These are phyloP conservation scores for Naganishia cerealis DNA, from an alignment of 1,284 basidiomycete species.

Conservation along the genomic window DNA sequence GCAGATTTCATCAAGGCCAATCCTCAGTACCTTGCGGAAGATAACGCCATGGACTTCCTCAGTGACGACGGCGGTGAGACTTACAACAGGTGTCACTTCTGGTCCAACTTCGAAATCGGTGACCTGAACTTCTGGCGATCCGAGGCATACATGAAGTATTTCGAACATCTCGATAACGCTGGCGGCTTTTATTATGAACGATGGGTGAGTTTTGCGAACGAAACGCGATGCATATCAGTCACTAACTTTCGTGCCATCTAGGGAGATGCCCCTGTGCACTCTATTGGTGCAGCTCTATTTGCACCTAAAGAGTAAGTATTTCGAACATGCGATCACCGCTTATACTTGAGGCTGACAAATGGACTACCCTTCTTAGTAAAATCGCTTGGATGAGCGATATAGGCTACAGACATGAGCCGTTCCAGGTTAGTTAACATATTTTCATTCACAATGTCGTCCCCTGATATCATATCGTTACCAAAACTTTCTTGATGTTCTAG, in stretches of 20 bases:
- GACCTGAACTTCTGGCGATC: slow-evolving; percentile 71
- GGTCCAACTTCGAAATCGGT: slow-evolving; percentile 29
- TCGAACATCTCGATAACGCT: slow-evolving; percentile 70
- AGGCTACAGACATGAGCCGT: slow-evolving; percentile 54
- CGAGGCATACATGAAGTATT: slow-evolving; percentile 74
- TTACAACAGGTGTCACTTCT: slow-evolving; percentile 78
- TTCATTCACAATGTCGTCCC: slow-evolving; percentile 30
- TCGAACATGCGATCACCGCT: neutral
- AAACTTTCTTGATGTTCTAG: slow-evolving; percentile 32
- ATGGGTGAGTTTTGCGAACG: slow-evolving; percentile 53
- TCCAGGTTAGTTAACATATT: slow-evolving; percentile 38
- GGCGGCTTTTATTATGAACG: slow-evolving; percentile 82
- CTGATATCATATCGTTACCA: neutral
- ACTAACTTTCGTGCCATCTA: slow-evolving; percentile 57
- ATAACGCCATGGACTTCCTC: slow-evolving; percentile 73
- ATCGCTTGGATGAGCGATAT: slow-evolving; percentile 69
- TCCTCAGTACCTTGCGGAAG: slow-evolving; percentile 66
- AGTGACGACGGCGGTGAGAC: slow-evolving; percentile 69
- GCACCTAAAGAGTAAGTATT: slow-evolving; percentile 59
- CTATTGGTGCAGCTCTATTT: slow-evolving; percentile 74
- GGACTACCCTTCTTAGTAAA: slow-evolving; percentile 44
- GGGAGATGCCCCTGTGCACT: slow-evolving; percentile 85
- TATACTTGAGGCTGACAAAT: neutral
- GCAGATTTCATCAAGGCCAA: slow-evolving; percentile 68
- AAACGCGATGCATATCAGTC: neutral